Evolutionary conservation across 2,329 filamentous ascomycete genomes (phyloP).

Genomic region (Hypoxylon sp.): DNA sequence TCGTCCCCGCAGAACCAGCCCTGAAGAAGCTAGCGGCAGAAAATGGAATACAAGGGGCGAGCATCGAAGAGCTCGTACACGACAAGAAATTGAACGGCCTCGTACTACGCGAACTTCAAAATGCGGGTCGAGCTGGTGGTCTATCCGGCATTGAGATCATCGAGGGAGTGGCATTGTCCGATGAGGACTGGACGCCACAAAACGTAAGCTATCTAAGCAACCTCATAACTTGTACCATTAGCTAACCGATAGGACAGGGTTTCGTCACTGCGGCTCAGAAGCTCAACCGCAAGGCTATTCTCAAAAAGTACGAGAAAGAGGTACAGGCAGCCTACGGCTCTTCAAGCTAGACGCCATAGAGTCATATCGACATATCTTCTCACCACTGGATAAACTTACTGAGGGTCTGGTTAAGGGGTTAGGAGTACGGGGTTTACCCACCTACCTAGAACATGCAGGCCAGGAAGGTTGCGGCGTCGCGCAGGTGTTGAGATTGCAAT

Average conservation of each 20-base stretch:
- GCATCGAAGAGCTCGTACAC: slow-evolving; percentile 75
- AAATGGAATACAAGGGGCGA: slow-evolving; percentile 66
- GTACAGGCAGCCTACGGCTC: slow-evolving; percentile 71
- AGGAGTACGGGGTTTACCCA: neutral
- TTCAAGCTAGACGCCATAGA: slow-evolving; percentile 45
- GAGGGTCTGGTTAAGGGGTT: neutral
- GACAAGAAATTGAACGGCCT: slow-evolving; percentile 73
- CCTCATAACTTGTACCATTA: neutral
- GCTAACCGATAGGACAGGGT: slow-evolving; percentile 61
- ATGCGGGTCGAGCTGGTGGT: slow-evolving; percentile 70
- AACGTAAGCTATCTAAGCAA: slow-evolving; percentile 69
- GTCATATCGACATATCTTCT: neutral
- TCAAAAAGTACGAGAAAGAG: slow-evolving; percentile 71
- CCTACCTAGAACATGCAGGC: neutral
- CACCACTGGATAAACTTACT: neutral
- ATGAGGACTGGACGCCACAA: slow-evolving; percentile 82
- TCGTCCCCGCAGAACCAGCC: slow-evolving; percentile 68
- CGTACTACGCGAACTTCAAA: slow-evolving; percentile 75
- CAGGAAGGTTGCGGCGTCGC: neutral
- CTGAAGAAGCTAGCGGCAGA: slow-evolving; percentile 65
- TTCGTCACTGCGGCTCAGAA: slow-evolving; percentile 79
- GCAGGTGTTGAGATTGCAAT: neutral
- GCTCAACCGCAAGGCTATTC: slow-evolving; percentile 76
- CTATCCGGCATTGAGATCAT: slow-evolving; percentile 77
- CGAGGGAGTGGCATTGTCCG: slow-evolving; percentile 76